These are phyloP conservation scores for Gossypioides kirkii DNA, from an alignment of 345 rosid genomes.

Conservation along the genomic window DNA sequence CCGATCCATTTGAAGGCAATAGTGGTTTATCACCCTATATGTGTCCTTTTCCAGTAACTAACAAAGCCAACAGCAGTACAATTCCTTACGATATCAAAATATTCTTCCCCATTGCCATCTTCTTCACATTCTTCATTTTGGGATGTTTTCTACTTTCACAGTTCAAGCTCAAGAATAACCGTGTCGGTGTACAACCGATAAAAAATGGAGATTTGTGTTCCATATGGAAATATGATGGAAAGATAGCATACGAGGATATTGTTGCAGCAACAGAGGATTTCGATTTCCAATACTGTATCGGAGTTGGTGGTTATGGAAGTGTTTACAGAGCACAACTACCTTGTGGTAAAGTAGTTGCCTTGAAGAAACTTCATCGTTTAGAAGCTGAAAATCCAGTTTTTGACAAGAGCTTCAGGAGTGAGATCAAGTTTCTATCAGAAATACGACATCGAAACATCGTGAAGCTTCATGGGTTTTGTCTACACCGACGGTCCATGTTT, in stretches of 20 bases:
- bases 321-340: not conserved
- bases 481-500: not conserved
- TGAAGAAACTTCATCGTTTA: not conserved
- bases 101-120: too few species aligned
- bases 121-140: not conserved
- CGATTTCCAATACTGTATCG: not conserved
- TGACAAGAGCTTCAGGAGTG: not conserved
- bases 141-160: not conserved
- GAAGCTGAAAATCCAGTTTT: not conserved
- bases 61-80: too few species aligned
- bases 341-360: not conserved
- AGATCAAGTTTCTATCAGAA: not conserved
- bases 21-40: not conserved
- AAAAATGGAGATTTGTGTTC: not conserved
- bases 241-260: not conserved
- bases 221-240: not conserved
- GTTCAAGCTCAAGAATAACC: not conserved
- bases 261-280: not conserved
- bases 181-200: not conserved
- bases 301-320: not conserved
- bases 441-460: too few species aligned
- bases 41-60: not conserved
- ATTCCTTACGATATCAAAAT: not conserved
- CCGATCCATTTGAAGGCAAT: not conserved
- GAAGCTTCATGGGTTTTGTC: too few species aligned